A percentile compares a stretch with the other conserved stretches of the same genome.
Conservation (phyloP, 352 stramenopile species). For the Phytophthora nicotianae region DNA sequence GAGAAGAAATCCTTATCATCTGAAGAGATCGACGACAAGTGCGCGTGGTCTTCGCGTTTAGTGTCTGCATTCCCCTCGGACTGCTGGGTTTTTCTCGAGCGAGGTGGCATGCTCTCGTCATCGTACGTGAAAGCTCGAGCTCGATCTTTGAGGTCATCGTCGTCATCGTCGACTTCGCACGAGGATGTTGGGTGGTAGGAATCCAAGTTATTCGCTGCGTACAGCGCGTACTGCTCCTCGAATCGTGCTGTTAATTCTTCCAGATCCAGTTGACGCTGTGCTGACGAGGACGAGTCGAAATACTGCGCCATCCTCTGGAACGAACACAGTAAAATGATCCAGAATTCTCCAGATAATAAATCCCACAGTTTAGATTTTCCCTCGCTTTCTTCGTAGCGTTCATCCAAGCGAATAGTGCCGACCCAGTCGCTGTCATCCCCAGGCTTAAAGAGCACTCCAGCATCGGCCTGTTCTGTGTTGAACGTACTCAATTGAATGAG, state of each 20-base stretch:
- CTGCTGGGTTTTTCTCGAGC: conserved; percentile 20
- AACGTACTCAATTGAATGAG: conserved; percentile 71
- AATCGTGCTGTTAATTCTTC: conserved; percentile 48
- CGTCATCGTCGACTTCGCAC: conserved; percentile 57
- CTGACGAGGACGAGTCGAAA: conserved; percentile 59
- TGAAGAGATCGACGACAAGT: conserved; percentile 16
- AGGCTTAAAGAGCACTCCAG: conserved; percentile 42
- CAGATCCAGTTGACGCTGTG: conserved; percentile 38
- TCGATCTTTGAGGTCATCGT: conserved; percentile 54
- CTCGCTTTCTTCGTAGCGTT: conserved; percentile 39
- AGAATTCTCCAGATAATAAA: conserved; percentile 58
- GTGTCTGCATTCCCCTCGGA: conserved; percentile 10
- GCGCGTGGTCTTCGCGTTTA: conserved; percentile 14
- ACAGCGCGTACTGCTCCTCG: conserved; percentile 52
- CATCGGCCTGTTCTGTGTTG: conserved; percentile 33
- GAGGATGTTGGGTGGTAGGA: conserved; percentile 52
- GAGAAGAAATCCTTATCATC: conserved; percentile 69
- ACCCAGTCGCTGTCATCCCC: conserved; percentile 66
- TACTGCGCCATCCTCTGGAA: conserved; percentile 77
- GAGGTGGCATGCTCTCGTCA: conserved; percentile 22
- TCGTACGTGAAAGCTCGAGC: conserved; percentile 41
- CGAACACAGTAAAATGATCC: conserved; percentile 76
- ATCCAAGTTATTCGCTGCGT: conserved; percentile 44
- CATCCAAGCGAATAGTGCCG: conserved; percentile 53
- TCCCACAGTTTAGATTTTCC: conserved; percentile 53